phyloP scores from a whole-genome alignment of 345 rosid genomes.

The Psidium friedrichsthalianum region DNA sequence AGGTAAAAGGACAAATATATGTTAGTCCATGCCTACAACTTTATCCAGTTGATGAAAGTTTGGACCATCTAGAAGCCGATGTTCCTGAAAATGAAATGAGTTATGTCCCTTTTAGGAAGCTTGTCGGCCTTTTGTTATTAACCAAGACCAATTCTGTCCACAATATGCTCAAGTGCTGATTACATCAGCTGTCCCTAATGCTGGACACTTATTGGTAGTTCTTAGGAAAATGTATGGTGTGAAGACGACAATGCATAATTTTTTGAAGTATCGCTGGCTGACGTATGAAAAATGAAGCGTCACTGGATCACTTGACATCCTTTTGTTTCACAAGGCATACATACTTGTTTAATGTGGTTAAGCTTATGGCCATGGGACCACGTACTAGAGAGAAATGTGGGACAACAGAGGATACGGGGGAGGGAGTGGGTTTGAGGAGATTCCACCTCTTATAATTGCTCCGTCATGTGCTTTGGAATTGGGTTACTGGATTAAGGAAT shows the following conservation, averaged over 20 bases:
- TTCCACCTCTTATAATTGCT: neutral
- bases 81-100: neutral
- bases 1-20: too few species aligned
- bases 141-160: neutral
- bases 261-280: neutral
- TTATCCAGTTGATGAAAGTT: neutral
- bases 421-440: neutral
- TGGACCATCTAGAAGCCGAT: neutral
- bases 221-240: neutral
- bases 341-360: neutral
- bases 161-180: neutral
- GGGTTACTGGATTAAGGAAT: neutral
- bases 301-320: neutral
- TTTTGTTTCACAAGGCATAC: neutral
- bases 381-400: neutral
- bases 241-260: fast-evolving
- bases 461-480: neutral
- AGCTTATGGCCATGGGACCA: neutral
- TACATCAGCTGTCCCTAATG: neutral
- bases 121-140: neutral
- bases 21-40: too few species aligned
- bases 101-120: neutral
- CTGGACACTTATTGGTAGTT: neutral
- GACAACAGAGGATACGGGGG: neutral
- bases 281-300: neutral